Base-by-base conservation (phyloP, 1,139 yeast species). In the Kurtzmaniella quercitrusa region DNA sequence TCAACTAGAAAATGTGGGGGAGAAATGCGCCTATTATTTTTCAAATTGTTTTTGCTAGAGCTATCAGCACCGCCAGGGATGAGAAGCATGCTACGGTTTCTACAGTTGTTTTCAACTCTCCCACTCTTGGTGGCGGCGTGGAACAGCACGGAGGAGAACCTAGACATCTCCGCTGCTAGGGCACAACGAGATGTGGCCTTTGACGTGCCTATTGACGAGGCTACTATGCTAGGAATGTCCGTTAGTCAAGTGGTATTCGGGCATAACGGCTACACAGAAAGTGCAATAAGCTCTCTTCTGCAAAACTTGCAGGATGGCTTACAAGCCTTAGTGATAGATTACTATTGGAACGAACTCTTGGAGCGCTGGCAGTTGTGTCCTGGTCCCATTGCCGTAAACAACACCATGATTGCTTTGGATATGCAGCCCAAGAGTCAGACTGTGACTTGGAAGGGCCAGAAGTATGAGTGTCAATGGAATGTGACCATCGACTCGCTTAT, bases 351-450 rank as follows among this genome's bases (percentile, higher is more conserved):
- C 57, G 76, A 77, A 45, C 60, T 61, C 25, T 63, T 68, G 8
- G 51, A 58, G 37, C 65, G 62, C 46, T 83, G 95, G 82, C 87
- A 83, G 53, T 57, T 86, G n/a, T 86, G 95, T 55, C 93, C 93
- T 0, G 73, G 68, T 1, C 74, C 74, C 2, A 60, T 57, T 44
- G 68, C 67, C 11, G 46, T 51, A 19, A 73, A 66, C 49, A 52
- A 49, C 31, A 65, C 72, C 3, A 16, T 49, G 7, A 48, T 47
- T 39, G 38, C 45, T 4, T 39, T 46, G 2, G 24, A 14, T 14
- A 19, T 3, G 12, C 24, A n/a, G 12, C 38, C 38, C 9, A 14
- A 19, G 3, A 15, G 15, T 6, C 46, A 42, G 1, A 42, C 54
- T 2, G 48, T 66, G 2, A 38, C 49, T n/a, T 70, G 77, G 76